These are phyloP conservation scores for Fraxinus floribunda DNA, from an alignment of 305 asterid species.

Conservation along the genomic window DNA sequence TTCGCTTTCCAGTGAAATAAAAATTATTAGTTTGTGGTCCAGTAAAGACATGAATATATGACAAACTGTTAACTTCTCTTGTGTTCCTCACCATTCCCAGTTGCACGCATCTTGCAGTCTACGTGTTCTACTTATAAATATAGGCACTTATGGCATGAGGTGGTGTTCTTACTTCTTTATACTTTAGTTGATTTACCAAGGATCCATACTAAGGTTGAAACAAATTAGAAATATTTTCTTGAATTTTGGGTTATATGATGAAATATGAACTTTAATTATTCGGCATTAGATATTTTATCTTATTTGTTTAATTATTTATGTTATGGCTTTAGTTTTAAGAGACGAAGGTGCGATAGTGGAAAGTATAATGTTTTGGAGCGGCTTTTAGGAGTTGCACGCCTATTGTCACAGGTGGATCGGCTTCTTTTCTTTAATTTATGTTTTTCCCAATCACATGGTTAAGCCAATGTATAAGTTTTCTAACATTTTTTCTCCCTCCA, in stretches of 20 bases:
- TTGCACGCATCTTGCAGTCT: not conserved
- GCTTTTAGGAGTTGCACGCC: slow-evolving; percentile 69
- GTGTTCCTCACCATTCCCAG: not conserved
- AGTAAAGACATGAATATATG: not conserved
- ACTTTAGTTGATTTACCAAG: not conserved
- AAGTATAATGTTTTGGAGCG: slow-evolving; percentile 76
- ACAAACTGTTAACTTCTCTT: not conserved
- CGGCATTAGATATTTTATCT: not conserved
- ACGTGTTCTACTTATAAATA: not conserved
- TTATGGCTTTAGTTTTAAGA: slow-evolving; percentile 61
- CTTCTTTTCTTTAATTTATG: not conserved
- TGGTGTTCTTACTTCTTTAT: not conserved
- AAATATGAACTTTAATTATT: not conserved
- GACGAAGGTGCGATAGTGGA: slow-evolving; percentile 50
- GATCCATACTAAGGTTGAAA: not conserved
- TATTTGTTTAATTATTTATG: not conserved
- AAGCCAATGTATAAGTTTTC: slow-evolving; percentile 8
- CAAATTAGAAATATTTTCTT: not conserved
- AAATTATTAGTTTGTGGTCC: not conserved
- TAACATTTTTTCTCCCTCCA: slow-evolving; percentile 19
- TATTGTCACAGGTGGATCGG: slow-evolving; percentile 50
- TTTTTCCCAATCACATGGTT: not conserved
- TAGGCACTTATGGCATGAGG: not conserved
- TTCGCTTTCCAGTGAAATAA: not conserved
- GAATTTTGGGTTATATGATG: not conserved